Percentiles rank a stretch among this genome's conserved stretches.
Evolutionary conservation across 441 rosid genomes (phyloP).

Genomic region (Oxalis stricta): DNA sequence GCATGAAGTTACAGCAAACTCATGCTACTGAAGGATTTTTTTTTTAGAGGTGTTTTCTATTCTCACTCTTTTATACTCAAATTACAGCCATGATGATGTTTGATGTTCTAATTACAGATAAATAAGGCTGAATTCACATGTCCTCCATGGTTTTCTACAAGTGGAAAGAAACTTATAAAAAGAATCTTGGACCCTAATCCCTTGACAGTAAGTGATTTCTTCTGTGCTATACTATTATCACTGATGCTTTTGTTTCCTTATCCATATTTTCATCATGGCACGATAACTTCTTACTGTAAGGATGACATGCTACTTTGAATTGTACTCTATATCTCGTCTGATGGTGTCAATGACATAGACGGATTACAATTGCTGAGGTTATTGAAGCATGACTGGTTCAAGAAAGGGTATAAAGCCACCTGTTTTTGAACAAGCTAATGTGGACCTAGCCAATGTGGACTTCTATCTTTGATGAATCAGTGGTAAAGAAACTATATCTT

Average conservation of each 20-base stretch:
- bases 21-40: no score
- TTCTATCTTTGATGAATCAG: slow-evolving; percentile 68
- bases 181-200: slow-evolving; percentile 94
- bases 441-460: slow-evolving; percentile 74
- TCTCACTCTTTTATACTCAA: no score
- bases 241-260: slow-evolving; percentile 1
- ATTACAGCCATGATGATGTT: no score
- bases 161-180: slow-evolving; percentile 80
- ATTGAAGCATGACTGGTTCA: slow-evolving; percentile 96
- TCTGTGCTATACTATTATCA: not conserved
- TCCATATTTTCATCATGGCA: no score
- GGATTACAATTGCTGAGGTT: slow-evolving; percentile 71
- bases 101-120: slow-evolving; percentile 38
- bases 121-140: slow-evolving; percentile 85
- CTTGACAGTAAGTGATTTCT: slow-evolving; percentile 37
- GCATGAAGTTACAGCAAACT: no score
- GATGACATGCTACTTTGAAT: no score
- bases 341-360: slow-evolving; percentile 33
- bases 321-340: no score
- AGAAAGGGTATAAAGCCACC: slow-evolving; percentile 90
- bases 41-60: no score
- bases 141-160: slow-evolving; percentile 97
- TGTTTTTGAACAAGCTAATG: slow-evolving; percentile 60
- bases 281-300: no score
- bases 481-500: slow-evolving; percentile 33